phyloP scores from a whole-genome alignment of 2,329 filamentous ascomycete genomes.

The Trichoderma koningiopsis region DNA sequence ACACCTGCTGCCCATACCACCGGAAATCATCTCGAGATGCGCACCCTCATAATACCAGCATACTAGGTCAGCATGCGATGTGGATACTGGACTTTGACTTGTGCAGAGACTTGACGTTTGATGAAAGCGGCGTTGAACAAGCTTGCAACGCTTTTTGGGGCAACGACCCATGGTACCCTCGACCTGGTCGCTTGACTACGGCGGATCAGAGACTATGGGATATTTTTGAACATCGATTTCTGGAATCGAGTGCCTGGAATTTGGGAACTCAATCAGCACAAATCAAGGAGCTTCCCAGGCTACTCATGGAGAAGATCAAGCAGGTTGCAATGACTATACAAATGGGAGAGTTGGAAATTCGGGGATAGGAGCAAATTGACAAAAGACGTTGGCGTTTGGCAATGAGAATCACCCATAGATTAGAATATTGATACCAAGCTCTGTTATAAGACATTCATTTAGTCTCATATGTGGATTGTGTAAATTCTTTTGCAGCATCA shows the following conservation, averaged over 20 bases:
- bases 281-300: not conserved
- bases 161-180: not conserved
- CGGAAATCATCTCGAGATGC: not conserved
- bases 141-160: not conserved
- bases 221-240: not conserved
- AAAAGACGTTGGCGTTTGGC: no score
- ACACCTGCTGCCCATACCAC: not conserved
- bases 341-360: not conserved
- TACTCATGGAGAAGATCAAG: not conserved
- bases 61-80: constrained; percentile 40
- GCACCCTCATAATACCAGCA: not conserved
- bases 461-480: no score
- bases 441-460: no score
- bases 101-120: constrained; percentile 29
- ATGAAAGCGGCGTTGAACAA: not conserved
- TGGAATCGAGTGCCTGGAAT: not conserved
- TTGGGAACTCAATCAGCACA: not conserved
- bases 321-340: not conserved
- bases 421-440: no score
- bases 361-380: no score
- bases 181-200: not conserved
- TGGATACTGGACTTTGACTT: constrained; percentile 55
- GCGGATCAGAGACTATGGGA: not conserved
- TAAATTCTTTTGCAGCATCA: no score
- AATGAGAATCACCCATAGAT: no score